Base-by-base conservation (phyloP, 768 basidiomycete genomes). In the Psilocybe cubensis region DNA sequence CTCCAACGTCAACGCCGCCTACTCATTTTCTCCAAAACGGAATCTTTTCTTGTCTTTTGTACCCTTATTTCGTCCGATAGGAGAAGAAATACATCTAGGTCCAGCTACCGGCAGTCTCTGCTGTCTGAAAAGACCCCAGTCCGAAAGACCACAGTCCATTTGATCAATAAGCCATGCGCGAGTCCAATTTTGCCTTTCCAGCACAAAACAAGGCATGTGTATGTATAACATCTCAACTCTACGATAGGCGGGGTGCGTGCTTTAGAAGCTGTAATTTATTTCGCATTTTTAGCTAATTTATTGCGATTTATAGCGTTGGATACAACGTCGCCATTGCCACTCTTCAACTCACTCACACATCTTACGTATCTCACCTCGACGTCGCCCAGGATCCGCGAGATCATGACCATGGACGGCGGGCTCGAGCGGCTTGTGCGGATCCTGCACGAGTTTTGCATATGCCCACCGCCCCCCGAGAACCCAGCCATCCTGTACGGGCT, bases 371-470 rank as follows among this genome's bases (percentile, higher is more conserved):
- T 99, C 62, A 98, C 96, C 7, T 94, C 94, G 1, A 98, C 97
- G 5, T 97, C 96, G 0, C 96, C 97, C 1, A 87, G 95, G 53
- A 98, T 99, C 75, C 89, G 96, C 57, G 97, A 99, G 75, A 98
- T 97, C 65, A 92, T 99, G 84, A 96, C 95, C 25, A 88, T 91
- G 83, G 96, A 98, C 68, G 97, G 97, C 45, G 97, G 97, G 1
- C 86, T 99, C 17, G 97, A 99, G 69, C 89, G 96, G 12, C 88
- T 99, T 27, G 91, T 98, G 12, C 85, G 91, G 56, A 93, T 99
- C 60, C 80, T 96, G 9, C 91, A 91, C 66, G 92, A 95, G 60
- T 93, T 92, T 65, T 94, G 93, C 71, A 73, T 92, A 21, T 86
- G 82, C 60, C 92, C 92, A 1, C 91, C 92, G 1, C 88, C 88